Base-by-base conservation (phyloP, 495 filamentous ascomycete genomes). In the Trichoderma reesei region DNA sequence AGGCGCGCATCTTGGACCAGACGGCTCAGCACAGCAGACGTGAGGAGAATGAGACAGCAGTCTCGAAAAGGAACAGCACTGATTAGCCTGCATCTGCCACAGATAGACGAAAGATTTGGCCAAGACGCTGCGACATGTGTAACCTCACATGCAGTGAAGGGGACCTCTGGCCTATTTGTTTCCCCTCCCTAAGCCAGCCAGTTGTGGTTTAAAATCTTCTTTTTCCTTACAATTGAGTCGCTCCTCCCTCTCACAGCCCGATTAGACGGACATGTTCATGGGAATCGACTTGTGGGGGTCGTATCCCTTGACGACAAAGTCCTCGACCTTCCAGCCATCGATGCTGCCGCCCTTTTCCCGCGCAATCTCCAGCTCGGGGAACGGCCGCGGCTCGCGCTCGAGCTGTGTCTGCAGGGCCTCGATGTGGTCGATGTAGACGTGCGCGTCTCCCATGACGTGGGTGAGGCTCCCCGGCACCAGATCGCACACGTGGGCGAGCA, bases 201-300 rank as follows among this genome's bases (percentile, higher is more conserved):
- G 37, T n/a, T 42, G 5, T 46, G 16, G 16, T 2, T 48, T 48
- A n/a, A 48, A 26, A 26, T 18, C 5, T 20, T 20, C 14, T 48
- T 8, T 48, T 16, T n/a, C n/a, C n/a, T n/a, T n/a, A n/a, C n/a
- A n/a, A n/a, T n/a, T n/a, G n/a, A n/a, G n/a, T n/a, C n/a, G n/a
- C n/a, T n/a, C n/a, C n/a, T n/a, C 44, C n/a, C n/a, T 5, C 20
- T 14, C 11, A 56, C 1, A 14, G 16, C 42, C 42, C 9, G 54
- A 10, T 68, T 80, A 96, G 39, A 98, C 92, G 70, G 88, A 92
- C 94, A 98, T 98, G 76, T 97, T 96, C 94, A 98, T 98, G 46
- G 89, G 81, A 72, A 97, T 96, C 9, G 79, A 82, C 79, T 91
- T 90, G 71, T 96, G 91, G 64, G 95, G 93, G 41, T 90, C 83